Percentiles rank a stretch among this genome's conserved stretches.
Conservation (phyloP, 1,284 basidiomycete genomes). For the Boletus semigastroideus region DNA sequence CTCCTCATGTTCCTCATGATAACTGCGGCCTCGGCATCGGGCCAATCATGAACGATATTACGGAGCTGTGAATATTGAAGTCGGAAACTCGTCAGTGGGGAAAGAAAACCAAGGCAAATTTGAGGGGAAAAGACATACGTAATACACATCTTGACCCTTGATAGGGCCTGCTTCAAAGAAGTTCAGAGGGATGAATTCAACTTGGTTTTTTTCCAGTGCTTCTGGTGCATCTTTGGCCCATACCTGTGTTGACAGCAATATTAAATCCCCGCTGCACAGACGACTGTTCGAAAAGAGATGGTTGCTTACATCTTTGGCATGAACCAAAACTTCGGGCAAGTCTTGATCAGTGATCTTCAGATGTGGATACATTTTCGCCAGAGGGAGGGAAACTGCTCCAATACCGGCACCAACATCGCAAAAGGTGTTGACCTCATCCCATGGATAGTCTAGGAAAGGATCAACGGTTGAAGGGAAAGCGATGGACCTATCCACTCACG, state of each 20-base stretch:
- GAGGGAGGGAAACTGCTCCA: conserved; percentile 42
- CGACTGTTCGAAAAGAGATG: background rate
- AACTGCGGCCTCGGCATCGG: conserved; percentile 19
- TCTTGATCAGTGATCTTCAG: conserved; percentile 49
- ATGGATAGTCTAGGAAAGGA: conserved; percentile 39
- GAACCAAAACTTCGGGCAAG: conserved; percentile 36
- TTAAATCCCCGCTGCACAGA: background rate
- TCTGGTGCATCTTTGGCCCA: conserved; percentile 38
- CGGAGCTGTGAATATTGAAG: conserved; percentile 18
- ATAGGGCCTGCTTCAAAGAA: conserved; percentile 45
- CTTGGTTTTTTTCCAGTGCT: conserved; percentile 33
- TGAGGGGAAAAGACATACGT: conserved; percentile 34
- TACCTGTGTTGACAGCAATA: conserved; percentile 18
- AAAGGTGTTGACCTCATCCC: conserved; percentile 41
- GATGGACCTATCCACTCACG: conserved; percentile 14
- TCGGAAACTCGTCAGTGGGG: background rate
- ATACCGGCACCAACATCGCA: conserved; percentile 51
- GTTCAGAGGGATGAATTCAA: conserved; percentile 43
- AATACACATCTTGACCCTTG: conserved; percentile 43
- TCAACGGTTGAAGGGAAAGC: background rate
- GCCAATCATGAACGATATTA: conserved; percentile 29
- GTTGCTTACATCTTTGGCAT: conserved; percentile 31
- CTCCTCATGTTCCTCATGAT: conserved; percentile 22
- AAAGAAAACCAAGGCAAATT: background rate
- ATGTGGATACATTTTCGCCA: conserved; percentile 41